A percentile compares a stretch with the other conserved stretches of the same genome.
Evolutionary conservation across 2,329 filamentous ascomycete genomes (phyloP).

Genomic region (Exophiala mesophila): DNA sequence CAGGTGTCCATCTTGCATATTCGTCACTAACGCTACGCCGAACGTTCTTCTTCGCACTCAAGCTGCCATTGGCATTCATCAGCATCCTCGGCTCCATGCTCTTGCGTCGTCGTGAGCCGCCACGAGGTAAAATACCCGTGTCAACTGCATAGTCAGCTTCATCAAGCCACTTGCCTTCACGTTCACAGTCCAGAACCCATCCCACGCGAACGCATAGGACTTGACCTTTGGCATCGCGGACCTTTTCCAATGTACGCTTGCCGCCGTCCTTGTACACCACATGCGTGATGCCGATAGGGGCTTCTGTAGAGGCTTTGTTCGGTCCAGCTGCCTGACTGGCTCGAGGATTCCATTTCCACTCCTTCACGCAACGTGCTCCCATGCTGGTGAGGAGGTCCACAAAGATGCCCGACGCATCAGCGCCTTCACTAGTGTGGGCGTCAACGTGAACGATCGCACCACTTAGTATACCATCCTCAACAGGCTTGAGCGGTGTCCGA

Average conservation of each 20-base stretch:
- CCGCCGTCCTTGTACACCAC: slow-evolving; percentile 87
- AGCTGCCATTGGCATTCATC: slow-evolving; percentile 62
- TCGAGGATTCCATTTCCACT: slow-evolving; percentile 70
- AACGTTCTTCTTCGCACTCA: slow-evolving; percentile 38
- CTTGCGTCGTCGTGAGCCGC: slow-evolving; percentile 67
- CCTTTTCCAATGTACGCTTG: slow-evolving; percentile 74
- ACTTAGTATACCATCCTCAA: slow-evolving; percentile 47
- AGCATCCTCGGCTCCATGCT: slow-evolving; percentile 73
- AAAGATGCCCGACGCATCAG: slow-evolving; percentile 76
- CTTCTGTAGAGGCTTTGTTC: slow-evolving; percentile 29
- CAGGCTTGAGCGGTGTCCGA: slow-evolving; percentile 21
- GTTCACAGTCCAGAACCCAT: slow-evolving; percentile 82
- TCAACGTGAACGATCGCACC: slow-evolving; percentile 79
- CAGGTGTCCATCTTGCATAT: slow-evolving; percentile 10
- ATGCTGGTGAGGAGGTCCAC: slow-evolving; percentile 73
- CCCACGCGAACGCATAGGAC: slow-evolving; percentile 82
- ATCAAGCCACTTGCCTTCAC: slow-evolving; percentile 70
- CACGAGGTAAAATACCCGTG: slow-evolving; percentile 61
- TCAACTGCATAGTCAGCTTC: slow-evolving; percentile 67
- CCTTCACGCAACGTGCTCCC: slow-evolving; percentile 73
- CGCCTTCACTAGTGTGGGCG: slow-evolving; percentile 75
- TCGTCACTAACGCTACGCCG: slow-evolving; percentile 8
- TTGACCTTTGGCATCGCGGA: slow-evolving; percentile 64
- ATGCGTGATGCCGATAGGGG: slow-evolving; percentile 68
- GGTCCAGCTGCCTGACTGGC: slow-evolving; percentile 30